Evolutionary conservation across 192 early-diverging fungal genomes (phyloP).

Genomic region (Spinellus fusiger): DNA sequence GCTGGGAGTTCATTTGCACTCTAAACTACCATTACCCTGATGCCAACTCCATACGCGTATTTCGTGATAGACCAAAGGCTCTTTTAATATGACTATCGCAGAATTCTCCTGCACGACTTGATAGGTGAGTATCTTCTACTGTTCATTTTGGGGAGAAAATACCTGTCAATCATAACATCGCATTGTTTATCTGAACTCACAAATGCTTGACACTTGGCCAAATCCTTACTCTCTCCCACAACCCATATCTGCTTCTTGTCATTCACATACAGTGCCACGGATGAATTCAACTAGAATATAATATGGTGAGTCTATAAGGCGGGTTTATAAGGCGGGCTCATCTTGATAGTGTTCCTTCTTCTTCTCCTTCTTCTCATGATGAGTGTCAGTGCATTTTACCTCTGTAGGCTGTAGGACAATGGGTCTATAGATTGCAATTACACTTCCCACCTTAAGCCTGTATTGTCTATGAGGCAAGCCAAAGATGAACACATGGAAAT

Average conservation of each 20-base stretch:
- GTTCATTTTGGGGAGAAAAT: too few species aligned
- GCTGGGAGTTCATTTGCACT: neutral
- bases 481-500: conserved; percentile 9
- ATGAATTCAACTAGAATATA: neutral
- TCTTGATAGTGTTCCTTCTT: neutral
- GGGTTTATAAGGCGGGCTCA: neutral
- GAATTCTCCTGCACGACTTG: conserved; percentile 19
- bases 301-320: neutral
- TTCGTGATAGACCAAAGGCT: conserved; percentile 9
- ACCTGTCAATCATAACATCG: conserved; percentile 13
- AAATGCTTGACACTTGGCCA: conserved; percentile 7
- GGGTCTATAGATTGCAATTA: conserved; percentile 3
- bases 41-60: conserved; percentile 21
- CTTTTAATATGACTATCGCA: conserved; percentile 13
- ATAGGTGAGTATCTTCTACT: neutral
- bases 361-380: neutral
- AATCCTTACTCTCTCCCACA: conserved; percentile 15
- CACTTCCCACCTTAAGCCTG: neutral
- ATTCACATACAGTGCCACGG: conserved; percentile 10
- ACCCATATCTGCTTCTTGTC: conserved; percentile 11
- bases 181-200: neutral
- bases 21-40: conserved; percentile 13
- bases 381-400: neutral
- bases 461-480: conserved; percentile 7
- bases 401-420: conserved; percentile 5